Evolutionary conservation across 2,329 filamentous ascomycete genomes (phyloP).

Genomic region (Orbilia ellipsospora): DNA sequence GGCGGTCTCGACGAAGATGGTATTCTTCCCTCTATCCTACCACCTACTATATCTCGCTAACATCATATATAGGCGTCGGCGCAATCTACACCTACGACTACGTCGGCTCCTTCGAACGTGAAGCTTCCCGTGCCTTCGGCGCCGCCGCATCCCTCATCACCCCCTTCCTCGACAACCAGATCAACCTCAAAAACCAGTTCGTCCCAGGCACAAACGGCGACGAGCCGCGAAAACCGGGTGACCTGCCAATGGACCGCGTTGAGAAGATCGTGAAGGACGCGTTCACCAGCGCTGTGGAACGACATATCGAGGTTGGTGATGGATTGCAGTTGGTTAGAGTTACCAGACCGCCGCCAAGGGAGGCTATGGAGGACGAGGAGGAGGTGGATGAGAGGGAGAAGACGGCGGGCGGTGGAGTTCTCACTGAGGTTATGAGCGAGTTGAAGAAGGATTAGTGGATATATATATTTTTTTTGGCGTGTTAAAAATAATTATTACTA

Average conservation of each 20-base stretch:
- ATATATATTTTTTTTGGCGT: neutral
- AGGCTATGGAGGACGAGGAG: slow-evolving; percentile 29
- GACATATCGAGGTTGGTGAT: slow-evolving; percentile 99
- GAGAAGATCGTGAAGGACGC: slow-evolving; percentile 94
- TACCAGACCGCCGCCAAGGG: slow-evolving; percentile 64
- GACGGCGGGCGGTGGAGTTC: slow-evolving; percentile 39
- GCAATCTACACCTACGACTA: slow-evolving; percentile 98
- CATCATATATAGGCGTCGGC: slow-evolving; percentile 74
- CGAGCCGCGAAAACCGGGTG: slow-evolving; percentile 70
- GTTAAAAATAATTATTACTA: no score
- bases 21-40: slow-evolving; percentile 20
- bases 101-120: slow-evolving; percentile 95
- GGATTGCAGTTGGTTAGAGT: slow-evolving; percentile 95
- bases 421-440: slow-evolving; percentile 43
- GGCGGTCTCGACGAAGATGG: slow-evolving; percentile 89
- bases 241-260: slow-evolving; percentile 77
- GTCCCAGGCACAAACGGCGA: slow-evolving; percentile 82
- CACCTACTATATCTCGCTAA: slow-evolving; percentile 4
- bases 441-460: slow-evolving; percentile 49
- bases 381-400: slow-evolving; percentile 40
- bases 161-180: slow-evolving; percentile 97
- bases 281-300: slow-evolving; percentile 96
- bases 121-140: slow-evolving; percentile 93
- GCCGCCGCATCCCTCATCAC: slow-evolving; percentile 95
- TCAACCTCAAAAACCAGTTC: slow-evolving; percentile 98